Percentiles rank a stretch among this genome's conserved stretches.
These are phyloP conservation scores for Kodamaea kakaduensis DNA, from an alignment of 805 yeast genomes.

Conservation along the genomic window DNA sequence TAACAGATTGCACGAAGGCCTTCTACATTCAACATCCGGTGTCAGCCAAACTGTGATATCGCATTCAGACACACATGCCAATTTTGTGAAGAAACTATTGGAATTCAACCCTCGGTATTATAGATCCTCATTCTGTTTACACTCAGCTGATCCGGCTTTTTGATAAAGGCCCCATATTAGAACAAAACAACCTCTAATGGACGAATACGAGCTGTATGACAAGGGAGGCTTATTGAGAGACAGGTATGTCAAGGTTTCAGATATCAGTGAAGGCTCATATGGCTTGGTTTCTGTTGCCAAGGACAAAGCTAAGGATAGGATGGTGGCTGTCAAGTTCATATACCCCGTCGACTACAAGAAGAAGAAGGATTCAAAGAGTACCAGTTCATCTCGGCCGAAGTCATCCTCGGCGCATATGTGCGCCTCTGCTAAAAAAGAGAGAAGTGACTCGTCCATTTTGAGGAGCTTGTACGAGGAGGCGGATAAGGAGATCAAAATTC, in stretches of 20 bases:
- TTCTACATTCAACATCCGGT: too few relatives aligned
- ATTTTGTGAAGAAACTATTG: too few relatives aligned
- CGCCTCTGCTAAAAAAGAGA: conserved; percentile 11
- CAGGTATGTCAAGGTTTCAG: conserved; percentile 65
- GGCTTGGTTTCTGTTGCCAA: conserved; percentile 88
- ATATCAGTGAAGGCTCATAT: conserved; percentile 87
- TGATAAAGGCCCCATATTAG: not conserved
- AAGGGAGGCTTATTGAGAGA: conserved; percentile 48
- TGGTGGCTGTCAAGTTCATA: conserved; percentile 85
- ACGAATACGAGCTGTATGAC: conserved; percentile 37
- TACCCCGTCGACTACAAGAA: conserved; percentile 49
- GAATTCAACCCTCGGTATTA: too few relatives aligned
- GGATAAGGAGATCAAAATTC: conserved; percentile 62
- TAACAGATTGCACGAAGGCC: too few relatives aligned
- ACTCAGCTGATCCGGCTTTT: not conserved
- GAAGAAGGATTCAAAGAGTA: conserved; percentile 12
- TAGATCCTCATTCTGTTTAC: too few relatives aligned
- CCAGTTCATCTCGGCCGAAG: conserved; percentile 22
- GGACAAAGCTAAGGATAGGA: conserved; percentile 46
- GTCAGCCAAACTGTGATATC: too few relatives aligned
- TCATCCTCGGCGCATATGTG: conserved; percentile 36
- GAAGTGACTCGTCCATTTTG: conserved; percentile 21
- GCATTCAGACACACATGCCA: too few relatives aligned
- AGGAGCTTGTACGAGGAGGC: conserved; percentile 50
- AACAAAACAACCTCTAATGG: too few relatives aligned